phyloP scores from a whole-genome alignment of 192 early-diverging fungal genomes.

The Mortierella antarctica region DNA sequence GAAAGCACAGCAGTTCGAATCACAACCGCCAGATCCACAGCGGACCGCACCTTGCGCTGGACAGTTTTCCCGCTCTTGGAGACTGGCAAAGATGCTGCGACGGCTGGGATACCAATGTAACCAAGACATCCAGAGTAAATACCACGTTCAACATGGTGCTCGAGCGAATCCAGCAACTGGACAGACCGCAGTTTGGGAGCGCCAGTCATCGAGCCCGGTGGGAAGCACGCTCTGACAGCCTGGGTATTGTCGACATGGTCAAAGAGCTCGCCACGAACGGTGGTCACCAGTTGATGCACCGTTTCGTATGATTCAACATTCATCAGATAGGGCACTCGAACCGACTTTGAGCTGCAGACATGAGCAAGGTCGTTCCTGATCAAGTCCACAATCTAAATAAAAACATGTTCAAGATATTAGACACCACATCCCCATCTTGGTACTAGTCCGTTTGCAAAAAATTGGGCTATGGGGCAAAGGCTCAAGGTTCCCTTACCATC shows the following conservation, averaged over 20 bases:
- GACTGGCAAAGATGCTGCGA: constrained; percentile 54
- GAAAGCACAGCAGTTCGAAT: constrained; percentile 88
- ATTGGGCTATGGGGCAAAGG: not conserved
- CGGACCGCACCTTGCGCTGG: constrained; percentile 14
- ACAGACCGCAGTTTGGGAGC: constrained; percentile 93
- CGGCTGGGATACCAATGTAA: constrained; percentile 67
- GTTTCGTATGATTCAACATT: constrained; percentile 89
- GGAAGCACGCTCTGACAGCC: constrained; percentile 83
- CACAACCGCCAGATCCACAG: constrained; percentile 69
- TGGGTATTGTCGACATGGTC: constrained; percentile 71
- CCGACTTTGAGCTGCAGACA: constrained; percentile 72
- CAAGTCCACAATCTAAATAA: constrained; percentile 88
- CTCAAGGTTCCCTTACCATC: constrained; percentile 71
- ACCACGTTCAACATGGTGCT: constrained; percentile 75
- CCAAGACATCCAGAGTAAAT: constrained; percentile 93
- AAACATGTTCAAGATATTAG: not conserved
- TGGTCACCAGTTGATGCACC: constrained; percentile 94
- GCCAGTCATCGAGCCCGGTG: constrained; percentile 98
- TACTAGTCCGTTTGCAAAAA: not conserved
- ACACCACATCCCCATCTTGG: not conserved
- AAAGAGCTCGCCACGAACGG: constrained; percentile 75
- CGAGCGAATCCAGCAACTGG: constrained; percentile 80
- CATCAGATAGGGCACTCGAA: constrained; percentile 87
- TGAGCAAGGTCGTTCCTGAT: constrained; percentile 93
- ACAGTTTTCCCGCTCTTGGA: not conserved